A percentile compares a stretch with the other conserved stretches of the same genome.
These are phyloP conservation scores for Cydonia oblonga DNA, from an alignment of 331 rosid species.

Conservation along the genomic window DNA sequence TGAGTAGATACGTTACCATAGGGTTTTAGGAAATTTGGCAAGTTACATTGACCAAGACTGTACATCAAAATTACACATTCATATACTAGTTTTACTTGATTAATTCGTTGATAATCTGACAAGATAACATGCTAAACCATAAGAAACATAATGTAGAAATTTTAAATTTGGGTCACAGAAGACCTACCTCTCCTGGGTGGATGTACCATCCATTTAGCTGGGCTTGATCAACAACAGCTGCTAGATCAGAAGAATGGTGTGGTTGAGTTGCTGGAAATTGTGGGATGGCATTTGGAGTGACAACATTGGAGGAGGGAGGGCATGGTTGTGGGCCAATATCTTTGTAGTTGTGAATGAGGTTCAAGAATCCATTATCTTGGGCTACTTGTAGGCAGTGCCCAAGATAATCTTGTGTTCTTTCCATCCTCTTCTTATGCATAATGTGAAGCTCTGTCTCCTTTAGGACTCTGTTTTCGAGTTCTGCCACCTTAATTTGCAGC, in stretches of 20 bases:
- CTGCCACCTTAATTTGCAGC: conserved; percentile 28
- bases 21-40: background rate
- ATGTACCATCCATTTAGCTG: conserved; percentile 65
- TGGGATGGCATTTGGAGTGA: conserved; percentile 5
- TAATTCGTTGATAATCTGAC: background rate
- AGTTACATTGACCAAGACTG: background rate
- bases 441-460: conserved; percentile 37
- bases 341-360: conserved; percentile 27
- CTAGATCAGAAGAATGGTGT: conserved; percentile 27
- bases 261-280: conserved; percentile 7
- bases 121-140: background rate
- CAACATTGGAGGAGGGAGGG: background rate
- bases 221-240: conserved; percentile 36
- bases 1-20: background rate
- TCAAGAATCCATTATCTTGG: conserved; percentile 63
- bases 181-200: conserved; percentile 45
- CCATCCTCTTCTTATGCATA: conserved; percentile 45
- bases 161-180: background rate
- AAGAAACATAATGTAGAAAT: background rate
- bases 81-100: background rate
- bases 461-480: conserved; percentile 43
- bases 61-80: background rate
- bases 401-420: conserved; percentile 68
- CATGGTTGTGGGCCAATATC: background rate
- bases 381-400: conserved; percentile 61